phyloP scores from a whole-genome alignment of 495 filamentous ascomycete species.

The Aspergillus biplanus region DNA sequence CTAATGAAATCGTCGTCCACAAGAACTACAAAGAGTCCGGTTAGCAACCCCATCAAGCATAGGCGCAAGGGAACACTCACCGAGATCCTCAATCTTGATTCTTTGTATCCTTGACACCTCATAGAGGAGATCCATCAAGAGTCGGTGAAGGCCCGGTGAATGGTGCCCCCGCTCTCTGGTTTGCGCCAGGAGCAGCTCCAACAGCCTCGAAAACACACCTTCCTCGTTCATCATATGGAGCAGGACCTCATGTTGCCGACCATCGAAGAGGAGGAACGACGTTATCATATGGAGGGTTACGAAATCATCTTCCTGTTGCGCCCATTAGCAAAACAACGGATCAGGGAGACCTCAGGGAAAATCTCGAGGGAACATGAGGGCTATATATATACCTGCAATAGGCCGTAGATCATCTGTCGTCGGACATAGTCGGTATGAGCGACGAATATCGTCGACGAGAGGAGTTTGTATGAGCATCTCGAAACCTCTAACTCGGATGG shows the following conservation, averaged over 20 bases:
- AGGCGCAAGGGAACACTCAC: constrained; percentile 39
- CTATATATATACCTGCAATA: constrained; percentile 69
- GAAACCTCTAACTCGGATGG: constrained; percentile 84
- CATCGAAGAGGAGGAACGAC: constrained; percentile 90
- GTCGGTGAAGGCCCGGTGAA: constrained; percentile 69
- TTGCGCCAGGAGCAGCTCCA: constrained; percentile 76
- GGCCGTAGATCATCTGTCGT: constrained; percentile 86
- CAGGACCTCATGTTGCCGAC: constrained; percentile 72
- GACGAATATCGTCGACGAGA: constrained; percentile 73
- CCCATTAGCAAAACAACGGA: not conserved
- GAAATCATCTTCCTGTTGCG: constrained; percentile 72
- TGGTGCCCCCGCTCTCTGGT: constrained; percentile 64
- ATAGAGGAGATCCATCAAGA: constrained; percentile 87
- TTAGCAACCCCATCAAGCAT: constrained; percentile 17
- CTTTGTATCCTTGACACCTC: constrained; percentile 96
- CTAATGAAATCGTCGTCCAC: constrained; percentile 85
- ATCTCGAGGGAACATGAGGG: not conserved
- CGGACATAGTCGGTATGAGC: constrained; percentile 84
- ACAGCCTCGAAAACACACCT: constrained; percentile 76
- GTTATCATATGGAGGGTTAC: constrained; percentile 79
- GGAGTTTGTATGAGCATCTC: constrained; percentile 79
- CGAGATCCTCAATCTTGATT: constrained; percentile 74
- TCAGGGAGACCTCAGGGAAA: not conserved
- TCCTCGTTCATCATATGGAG: constrained; percentile 88
- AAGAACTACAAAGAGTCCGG: constrained; percentile 41